Conservation (phyloP, 1,284 basidiomycete genomes). For the Entoloma clypeatum region DNA sequence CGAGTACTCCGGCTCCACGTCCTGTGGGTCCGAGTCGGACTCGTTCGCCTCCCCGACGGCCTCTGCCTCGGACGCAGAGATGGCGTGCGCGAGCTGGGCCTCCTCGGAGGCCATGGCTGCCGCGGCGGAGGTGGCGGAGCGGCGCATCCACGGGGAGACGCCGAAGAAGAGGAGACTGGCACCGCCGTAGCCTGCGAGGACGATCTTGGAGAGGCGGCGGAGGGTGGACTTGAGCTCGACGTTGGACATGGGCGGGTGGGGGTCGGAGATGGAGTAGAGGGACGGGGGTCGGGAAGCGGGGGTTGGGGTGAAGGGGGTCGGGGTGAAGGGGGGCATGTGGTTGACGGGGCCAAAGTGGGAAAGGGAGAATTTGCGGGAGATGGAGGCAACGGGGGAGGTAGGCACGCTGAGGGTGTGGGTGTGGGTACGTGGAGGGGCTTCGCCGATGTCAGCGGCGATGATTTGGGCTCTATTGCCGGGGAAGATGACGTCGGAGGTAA, state of each 20-base stretch:
- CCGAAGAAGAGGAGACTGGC: conserved; percentile 77
- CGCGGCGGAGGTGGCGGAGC: conserved; percentile 7
- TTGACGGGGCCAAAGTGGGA: conserved; percentile 9
- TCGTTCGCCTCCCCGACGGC: conserved; percentile 39
- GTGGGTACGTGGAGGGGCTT: conserved; percentile 34
- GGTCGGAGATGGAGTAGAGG: conserved; percentile 12
- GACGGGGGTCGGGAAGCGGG: conserved; percentile 12
- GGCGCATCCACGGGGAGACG: conserved; percentile 40
- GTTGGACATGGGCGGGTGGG: conserved; percentile 31
- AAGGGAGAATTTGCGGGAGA: conserved; percentile 8
- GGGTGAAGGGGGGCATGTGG: conserved; percentile 3
- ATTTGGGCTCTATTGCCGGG: conserved; percentile 63
- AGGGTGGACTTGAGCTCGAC: conserved; percentile 62
- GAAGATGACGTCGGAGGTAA: conserved; percentile 65
- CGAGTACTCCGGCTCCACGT: conserved; percentile 42
- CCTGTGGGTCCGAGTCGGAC: conserved; percentile 16
- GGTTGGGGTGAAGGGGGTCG: conserved; percentile 21
- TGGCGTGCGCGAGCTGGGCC: conserved; percentile 55
- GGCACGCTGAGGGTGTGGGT: no score
- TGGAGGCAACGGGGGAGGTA: conserved; percentile 1
- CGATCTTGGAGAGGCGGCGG: conserved; percentile 73
- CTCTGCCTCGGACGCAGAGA: conserved; percentile 68
- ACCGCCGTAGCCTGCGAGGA: conserved; percentile 76
- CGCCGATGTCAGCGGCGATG: conserved; percentile 69
- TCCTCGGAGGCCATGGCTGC: conserved; percentile 51